Percentiles rank a stretch among this genome's conserved stretches.
Conservation (phyloP, 2,329 filamentous ascomycete species). For the Paraphoma chrysanthemicola region DNA sequence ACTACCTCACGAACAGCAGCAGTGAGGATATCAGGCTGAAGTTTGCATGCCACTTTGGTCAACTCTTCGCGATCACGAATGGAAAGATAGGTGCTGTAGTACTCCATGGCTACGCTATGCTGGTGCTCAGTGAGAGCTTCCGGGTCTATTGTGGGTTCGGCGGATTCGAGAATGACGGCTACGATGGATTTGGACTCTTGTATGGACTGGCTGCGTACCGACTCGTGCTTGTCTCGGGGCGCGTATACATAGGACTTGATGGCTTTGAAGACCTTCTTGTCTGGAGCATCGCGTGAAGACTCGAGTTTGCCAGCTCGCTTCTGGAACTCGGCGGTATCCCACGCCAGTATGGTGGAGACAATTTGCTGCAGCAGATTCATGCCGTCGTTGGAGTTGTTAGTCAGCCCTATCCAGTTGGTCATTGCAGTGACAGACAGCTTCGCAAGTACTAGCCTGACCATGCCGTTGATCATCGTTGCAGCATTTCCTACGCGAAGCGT, state of each 20-base stretch:
- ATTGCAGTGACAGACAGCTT: conserved; percentile 77
- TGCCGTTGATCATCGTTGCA: conserved; percentile 79
- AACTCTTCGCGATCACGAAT: conserved; percentile 78
- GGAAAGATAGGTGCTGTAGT: conserved; percentile 73
- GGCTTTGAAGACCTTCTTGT: conserved; percentile 66
- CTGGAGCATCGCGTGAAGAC: conserved; percentile 64
- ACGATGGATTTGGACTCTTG: conserved; percentile 68
- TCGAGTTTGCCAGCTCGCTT: conserved; percentile 71
- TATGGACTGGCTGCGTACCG: conserved; percentile 63
- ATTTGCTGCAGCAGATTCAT: conserved; percentile 84
- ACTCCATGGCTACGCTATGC: conserved; percentile 71
- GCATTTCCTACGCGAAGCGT: conserved; percentile 79
- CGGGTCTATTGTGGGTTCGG: conserved; percentile 52
- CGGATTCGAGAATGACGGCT: conserved; percentile 66
- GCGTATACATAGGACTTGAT: conserved; percentile 66
- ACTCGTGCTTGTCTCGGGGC: conserved; percentile 64
- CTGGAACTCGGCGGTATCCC: conserved; percentile 75
- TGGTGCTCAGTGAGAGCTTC: conserved; percentile 63
- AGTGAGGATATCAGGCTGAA: conserved; percentile 76
- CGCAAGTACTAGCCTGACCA: conserved; percentile 75
- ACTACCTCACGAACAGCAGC: conserved; percentile 70
- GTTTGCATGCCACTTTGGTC: conserved; percentile 69
- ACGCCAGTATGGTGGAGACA: conserved; percentile 73
- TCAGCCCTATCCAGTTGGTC: conserved; percentile 81
- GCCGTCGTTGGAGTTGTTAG: conserved; percentile 73